Base-by-base conservation (phyloP, 2,329 filamentous ascomycete genomes). In the Ambrosiella beaveri region DNA sequence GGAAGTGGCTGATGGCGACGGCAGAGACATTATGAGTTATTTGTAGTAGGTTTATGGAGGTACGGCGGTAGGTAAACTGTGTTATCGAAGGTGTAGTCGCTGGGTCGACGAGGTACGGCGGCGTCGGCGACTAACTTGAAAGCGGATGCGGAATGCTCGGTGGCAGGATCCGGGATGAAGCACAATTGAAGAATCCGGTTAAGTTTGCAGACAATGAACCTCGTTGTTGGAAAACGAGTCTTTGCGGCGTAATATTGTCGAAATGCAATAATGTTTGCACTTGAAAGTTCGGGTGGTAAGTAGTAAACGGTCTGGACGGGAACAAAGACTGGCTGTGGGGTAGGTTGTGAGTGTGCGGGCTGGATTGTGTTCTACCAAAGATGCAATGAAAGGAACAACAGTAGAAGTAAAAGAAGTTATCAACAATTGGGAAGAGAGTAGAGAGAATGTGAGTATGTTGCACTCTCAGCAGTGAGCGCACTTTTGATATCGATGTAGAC, bases 1-100 rank as follows among this genome's bases (percentile, higher is more conserved):
- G 17, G 59, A 49, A 47, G 51, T 51, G 41, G 55, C 45, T 51
- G 59, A 60, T 60, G 55, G 59, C 50, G 59, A 60, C 55, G 59
- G 59, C 41, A 60, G 55, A 39, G 59, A 60, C 59, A 60, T 60
- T 51, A 37, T 56, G 37, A 44, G 6, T 40, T 41, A 27, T 36
- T 39, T 38, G 7, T 49, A 11, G 41, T 2, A 15, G 19, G n/a
- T 37, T 41, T 38, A n/a, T 4, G 19, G n/a, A 44, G 19, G 15
- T 35, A 15, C 53, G 17, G 38, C 38, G 38, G 19, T 27, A 41
- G 39, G 53, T 55, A 38, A 17, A 7, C n/a, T 7, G 11, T 36
- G 12, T 13, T 19, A 50, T 17, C 15, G 27, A 13, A 17, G 38
- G 41, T 38, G 9, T 27, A 19, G 54, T 17, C 15, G n/a, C 35